Evolutionary conservation across 257 asterid genomes (phyloP), one percentile per base, ranked within the genome.

Genomic region (Galeopsis tetrahit): DNA sequence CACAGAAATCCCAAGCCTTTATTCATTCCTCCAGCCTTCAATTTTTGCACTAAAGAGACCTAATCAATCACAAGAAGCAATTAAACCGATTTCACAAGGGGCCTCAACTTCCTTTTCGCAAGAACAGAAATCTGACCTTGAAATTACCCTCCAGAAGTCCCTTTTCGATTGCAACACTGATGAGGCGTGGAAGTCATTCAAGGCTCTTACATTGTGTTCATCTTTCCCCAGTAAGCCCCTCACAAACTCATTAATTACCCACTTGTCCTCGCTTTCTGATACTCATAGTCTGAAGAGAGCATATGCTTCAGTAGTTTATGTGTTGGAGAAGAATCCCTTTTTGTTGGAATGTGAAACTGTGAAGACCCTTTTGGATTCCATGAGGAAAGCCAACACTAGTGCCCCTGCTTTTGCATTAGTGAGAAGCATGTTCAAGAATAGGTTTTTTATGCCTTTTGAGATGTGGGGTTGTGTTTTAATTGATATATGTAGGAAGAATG

Each of bases 141-240:
- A 89, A 55, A 56, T 85, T 15, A 39, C 78, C 6, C 88, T 95
- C 56, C 80, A 78, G 43, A 67, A 80, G 44, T 88, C 93, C 55
- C 89, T 95, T 38, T 55, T 11, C 58, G 42, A 32, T 10, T 61
- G 66, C 73, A 80, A 90, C 82, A 95, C 92, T 7, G 99, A 95
- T 80, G 97, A 88, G 73, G 99, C 97, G 15, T 95, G 99, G 99
- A 95, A 90, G 63, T 86, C 97, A 39, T 95, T 95, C 89, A 95
- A 92, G 86, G 40, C 91, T 2, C 89, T 95, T 49, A 86, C 97
- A 15, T 78, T 72, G 60, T 44, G 66, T 69, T 80, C 93, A 44
- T 77, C 80, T 61, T 81, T 82, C 42, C 97, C 97, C 57, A 90
- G 88, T 79, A 94, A 94, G 89, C 75, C 86, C 58, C 87, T 94